Evolutionary conservation across 2,329 filamentous ascomycete species (phyloP), one percentile per base, ranked within the genome.

Genomic region (Apiospora pterosperma): DNA sequence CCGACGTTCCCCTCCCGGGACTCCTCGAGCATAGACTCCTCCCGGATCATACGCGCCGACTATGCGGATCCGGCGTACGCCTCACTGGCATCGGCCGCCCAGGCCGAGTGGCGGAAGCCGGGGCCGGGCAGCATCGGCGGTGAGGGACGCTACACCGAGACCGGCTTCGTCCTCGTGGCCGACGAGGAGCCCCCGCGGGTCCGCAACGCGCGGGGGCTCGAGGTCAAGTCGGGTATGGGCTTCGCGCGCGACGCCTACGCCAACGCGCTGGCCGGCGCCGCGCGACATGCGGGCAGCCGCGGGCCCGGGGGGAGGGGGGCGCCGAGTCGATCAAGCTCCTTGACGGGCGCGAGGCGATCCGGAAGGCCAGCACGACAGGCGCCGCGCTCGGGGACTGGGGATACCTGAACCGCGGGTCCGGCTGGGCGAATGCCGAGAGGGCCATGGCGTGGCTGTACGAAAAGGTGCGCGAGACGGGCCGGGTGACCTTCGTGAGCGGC

Each of bases 21-120:
- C 71, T 82, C 83, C 64, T 83, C 87, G 61, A 88, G 84, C 68
- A 83, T 89, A 72, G 88, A 90, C 77, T 82, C 82, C 4, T 89
- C 87, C 16, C 85, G 88, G 69, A 88, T 90, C 70, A 82, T 90
- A 68, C 83, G 88, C 64, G 79, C 86, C 61, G 95, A 98, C 82
- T 98, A 98, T 74, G 89, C 92, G 5, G 89, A 95, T 73, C 80
- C 86, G 0, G 85, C 89, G 25, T 98, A 98, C 77, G 86, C 92
- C 6, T 80, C 82, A 19, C 87, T 98, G 58, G 93, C 90, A 23
- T 83, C 86, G 21, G 81, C 87, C 39, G 93, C 93, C 1, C 91
- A 92, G 72, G 77, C 82, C 21, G 81, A 85, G 73, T 96, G 88
- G 92, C 87, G 90, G 70, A 85, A 84, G 75, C 76, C 76, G 70